Base-by-base conservation (phyloP, 306 rosid genomes). In the Abrus pulchellus region DNA sequence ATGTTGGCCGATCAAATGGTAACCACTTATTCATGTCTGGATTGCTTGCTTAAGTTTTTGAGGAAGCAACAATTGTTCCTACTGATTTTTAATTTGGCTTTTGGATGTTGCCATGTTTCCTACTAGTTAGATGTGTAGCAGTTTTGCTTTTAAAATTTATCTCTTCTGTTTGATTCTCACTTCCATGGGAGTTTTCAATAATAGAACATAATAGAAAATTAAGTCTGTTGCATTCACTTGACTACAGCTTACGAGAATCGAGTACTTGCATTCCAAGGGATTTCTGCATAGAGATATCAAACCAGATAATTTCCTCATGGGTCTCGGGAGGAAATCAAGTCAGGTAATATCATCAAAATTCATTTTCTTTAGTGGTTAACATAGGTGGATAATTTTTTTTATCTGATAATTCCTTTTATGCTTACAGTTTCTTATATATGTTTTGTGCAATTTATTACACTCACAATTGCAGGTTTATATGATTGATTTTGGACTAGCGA, bases 1-100 rank as follows among this genome's bases (percentile, higher is more conserved):
- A 84, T 93, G 94, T 75, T 96, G 87, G 99, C 97, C 6, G 98
- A 93, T 86, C 98, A 93, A 80, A 96, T 96, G 99, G 99, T 96
- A 87, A 87, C 38, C 64, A 66, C 67, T 48, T 9, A 36, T 69
- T 49, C 72, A 55, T 72, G 41, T 74, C 11, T 38, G 49, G 28
- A 69, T 49, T 68, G 45, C 56, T 38, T 55, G 50, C 65, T 66
- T 74, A 55, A 38, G 68, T 45, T 72, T 83, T 74, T 64, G 62
- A 77, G 66, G 49, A 61, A 72, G 57, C 64, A 50, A 36, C 75
- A 48, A 68, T 74, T 33, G 57, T 68, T 66, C 40, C 44, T 54
- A 30, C 30, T n/a, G 44, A 47, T 20, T 65, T 69, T 70, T 28
- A 20, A 33, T 76, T 50, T 41, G 9, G n/a, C 28, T 59, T 32